Conservation (phyloP, 768 basidiomycete genomes). For the Symmetrospora coprosmae region DNA sequence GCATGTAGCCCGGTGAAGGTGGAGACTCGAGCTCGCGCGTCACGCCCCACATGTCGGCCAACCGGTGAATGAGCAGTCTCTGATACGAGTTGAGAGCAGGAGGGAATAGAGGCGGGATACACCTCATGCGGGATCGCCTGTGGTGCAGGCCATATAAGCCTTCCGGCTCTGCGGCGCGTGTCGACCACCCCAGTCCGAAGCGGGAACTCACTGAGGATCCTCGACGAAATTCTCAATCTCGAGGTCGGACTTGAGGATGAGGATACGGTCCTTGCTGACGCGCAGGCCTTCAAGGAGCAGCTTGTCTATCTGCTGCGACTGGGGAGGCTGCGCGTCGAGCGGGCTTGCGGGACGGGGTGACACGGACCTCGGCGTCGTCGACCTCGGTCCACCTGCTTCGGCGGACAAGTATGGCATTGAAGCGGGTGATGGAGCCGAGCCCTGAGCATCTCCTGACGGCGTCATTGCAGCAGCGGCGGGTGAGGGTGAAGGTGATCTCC, state of each 20-base stretch:
- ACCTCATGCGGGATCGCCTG: background rate
- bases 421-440: too few relatives aligned
- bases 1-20: too few relatives aligned
- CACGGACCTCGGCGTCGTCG: too few relatives aligned
- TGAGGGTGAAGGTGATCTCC: too few relatives aligned
- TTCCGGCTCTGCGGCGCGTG: background rate
- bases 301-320: conserved; percentile 3
- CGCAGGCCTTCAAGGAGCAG: conserved; percentile 8
- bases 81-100: conserved; percentile 31
- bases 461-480: too few relatives aligned
- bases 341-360: too few relatives aligned
- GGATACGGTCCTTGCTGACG: conserved; percentile 7
- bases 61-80: conserved; percentile 30
- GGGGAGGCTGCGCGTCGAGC: too few relatives aligned
- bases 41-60: conserved; percentile 31
- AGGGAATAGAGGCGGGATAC: conserved; percentile 4
- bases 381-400: too few relatives aligned
- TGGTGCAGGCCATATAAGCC: background rate
- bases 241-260: conserved; percentile 5
- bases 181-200: background rate
- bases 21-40: conserved; percentile 27
- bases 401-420: too few relatives aligned
- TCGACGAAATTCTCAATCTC: conserved; percentile 13
- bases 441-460: too few relatives aligned
- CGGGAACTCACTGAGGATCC: background rate